phyloP scores from a whole-genome alignment of 2,329 filamentous ascomycete genomes.

The Arthroderma sp. region DNA sequence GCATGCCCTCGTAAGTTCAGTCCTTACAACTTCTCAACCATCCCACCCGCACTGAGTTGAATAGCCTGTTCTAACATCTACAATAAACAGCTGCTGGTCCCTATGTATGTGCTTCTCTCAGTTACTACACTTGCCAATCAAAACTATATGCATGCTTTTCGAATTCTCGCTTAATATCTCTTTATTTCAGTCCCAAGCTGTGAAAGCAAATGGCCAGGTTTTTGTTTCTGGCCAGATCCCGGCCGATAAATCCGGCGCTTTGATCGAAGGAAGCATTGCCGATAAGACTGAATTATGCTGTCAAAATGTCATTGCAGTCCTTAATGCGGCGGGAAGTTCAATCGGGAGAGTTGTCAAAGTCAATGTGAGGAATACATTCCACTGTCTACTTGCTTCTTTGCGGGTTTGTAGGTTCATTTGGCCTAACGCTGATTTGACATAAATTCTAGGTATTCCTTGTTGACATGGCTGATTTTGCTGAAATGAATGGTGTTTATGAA shows the following conservation, averaged over 20 bases:
- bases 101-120: constrained; percentile 24
- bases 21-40: not conserved
- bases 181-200: constrained; percentile 40
- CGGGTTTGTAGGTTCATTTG: too few relatives aligned
- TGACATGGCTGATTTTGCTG: constrained; percentile 78
- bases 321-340: constrained; percentile 65
- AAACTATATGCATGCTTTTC: constrained; percentile 1
- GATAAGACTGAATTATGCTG: constrained; percentile 59
- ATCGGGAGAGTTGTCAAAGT: constrained; percentile 79
- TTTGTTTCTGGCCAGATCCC: constrained; percentile 70
- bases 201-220: constrained; percentile 54
- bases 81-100: constrained; percentile 18
- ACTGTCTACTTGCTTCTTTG: too few relatives aligned
- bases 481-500: constrained; percentile 62
- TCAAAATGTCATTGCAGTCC: constrained; percentile 71
- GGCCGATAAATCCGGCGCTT: constrained; percentile 46
- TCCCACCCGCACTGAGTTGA: not conserved
- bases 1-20: constrained; percentile 33
- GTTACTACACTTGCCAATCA: not conserved
- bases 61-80: too few relatives aligned
- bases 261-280: constrained; percentile 51
- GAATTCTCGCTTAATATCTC: constrained; percentile 1
- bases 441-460: constrained; percentile 58
- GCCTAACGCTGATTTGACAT: too few relatives aligned
- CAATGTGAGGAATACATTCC: constrained; percentile 33